Conservation (phyloP, 2,329 filamentous ascomycete species). For the Sphaerulina musiva region DNA sequence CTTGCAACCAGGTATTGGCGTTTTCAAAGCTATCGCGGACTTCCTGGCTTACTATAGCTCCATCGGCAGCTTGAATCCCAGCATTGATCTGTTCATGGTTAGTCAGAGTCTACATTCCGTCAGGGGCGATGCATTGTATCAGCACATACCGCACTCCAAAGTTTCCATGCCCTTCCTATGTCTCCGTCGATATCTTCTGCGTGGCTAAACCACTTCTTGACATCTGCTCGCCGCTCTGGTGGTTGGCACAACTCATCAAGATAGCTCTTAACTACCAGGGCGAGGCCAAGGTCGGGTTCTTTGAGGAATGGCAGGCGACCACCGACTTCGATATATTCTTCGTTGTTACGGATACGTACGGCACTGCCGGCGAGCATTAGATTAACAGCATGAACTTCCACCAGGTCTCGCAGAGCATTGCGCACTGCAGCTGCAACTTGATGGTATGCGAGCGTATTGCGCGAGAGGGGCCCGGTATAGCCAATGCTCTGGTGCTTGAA, state of each 20-base stretch:
- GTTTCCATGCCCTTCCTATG: slow-evolving; percentile 53
- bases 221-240: slow-evolving; percentile 47
- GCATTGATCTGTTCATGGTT: slow-evolving; percentile 45
- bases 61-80: slow-evolving; percentile 51
- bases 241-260: slow-evolving; percentile 61
- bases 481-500: slow-evolving; percentile 78
- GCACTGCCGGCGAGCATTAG: slow-evolving; percentile 78
- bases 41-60: slow-evolving; percentile 39
- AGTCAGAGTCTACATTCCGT: slow-evolving; percentile 14
- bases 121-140: not conserved
- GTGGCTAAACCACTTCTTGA: slow-evolving; percentile 55
- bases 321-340: slow-evolving; percentile 54
- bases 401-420: slow-evolving; percentile 69
- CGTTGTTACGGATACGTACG: slow-evolving; percentile 49
- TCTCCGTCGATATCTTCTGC: slow-evolving; percentile 53
- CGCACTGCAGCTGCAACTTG: slow-evolving; percentile 76
- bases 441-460: slow-evolving; percentile 79
- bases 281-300: slow-evolving; percentile 67
- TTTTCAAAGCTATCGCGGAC: slow-evolving; percentile 52
- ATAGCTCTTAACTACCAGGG: slow-evolving; percentile 73
- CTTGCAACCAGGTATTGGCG: slow-evolving; percentile 53
- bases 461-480: slow-evolving; percentile 89
- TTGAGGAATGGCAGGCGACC: slow-evolving; percentile 61
- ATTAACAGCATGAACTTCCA: slow-evolving; percentile 73
- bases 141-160: slow-evolving; percentile 58